phyloP scores from a whole-genome alignment of 2,329 filamentous ascomycete species.

The Sphaerostilbella broomeana region DNA sequence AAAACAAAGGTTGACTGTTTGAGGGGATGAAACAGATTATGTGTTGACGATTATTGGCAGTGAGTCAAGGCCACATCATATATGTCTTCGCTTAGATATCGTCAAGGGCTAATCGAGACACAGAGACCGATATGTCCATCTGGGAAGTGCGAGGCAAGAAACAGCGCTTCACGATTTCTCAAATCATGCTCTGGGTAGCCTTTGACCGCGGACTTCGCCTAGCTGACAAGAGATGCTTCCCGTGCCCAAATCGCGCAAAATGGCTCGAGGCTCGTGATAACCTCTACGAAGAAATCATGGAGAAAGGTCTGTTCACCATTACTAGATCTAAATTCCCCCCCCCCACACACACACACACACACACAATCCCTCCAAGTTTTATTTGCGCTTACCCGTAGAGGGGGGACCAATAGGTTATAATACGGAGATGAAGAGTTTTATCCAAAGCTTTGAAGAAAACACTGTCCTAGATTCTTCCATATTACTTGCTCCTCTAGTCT shows the following conservation, averaged over 20 bases:
- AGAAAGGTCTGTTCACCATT: conserved; percentile 41
- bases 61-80: too few species aligned
- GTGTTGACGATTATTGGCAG: conserved; percentile 60
- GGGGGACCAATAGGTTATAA: conserved; percentile 72
- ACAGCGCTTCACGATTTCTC: conserved; percentile 75
- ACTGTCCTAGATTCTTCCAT: conserved; percentile 68
- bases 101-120: conserved; percentile 12
- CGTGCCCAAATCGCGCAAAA: conserved; percentile 60
- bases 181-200: conserved; percentile 78
- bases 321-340: neutral
- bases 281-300: conserved; percentile 71
- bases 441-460: conserved; percentile 68
- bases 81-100: too few species aligned
- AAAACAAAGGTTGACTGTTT: neutral
- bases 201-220: conserved; percentile 69
- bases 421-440: conserved; percentile 59
- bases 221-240: conserved; percentile 67
- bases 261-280: conserved; percentile 62
- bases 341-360: conserved; percentile 10
- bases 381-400: too few species aligned
- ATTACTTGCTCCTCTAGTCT: conserved; percentile 69
- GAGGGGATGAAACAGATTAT: too few species aligned
- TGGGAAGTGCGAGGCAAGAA: conserved; percentile 74
- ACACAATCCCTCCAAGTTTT: too few species aligned
- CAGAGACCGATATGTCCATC: conserved; percentile 71